phyloP scores from a whole-genome alignment of 1,139 yeast genomes.

The Protomyces macrosporus region DNA sequence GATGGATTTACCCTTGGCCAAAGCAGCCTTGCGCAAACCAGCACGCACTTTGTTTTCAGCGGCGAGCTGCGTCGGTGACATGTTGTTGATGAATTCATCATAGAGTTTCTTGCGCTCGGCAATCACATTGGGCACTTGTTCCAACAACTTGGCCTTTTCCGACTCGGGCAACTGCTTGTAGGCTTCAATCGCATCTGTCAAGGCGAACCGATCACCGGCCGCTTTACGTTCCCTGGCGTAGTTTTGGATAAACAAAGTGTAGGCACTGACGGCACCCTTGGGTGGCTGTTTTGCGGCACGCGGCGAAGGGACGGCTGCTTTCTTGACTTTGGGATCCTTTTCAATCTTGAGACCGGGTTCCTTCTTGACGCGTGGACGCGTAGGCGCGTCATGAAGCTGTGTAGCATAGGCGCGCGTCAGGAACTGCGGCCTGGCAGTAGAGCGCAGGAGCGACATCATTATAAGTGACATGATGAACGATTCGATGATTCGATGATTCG shows the following conservation, averaged over 20 bases:
- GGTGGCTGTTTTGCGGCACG: neutral
- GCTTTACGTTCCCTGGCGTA: constrained; percentile 11
- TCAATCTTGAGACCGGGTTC: neutral
- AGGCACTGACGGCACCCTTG: constrained; percentile 1
- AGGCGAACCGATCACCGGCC: constrained; percentile 8
- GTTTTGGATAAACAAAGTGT: constrained; percentile 16
- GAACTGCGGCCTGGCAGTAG: neutral
- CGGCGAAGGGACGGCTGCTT: neutral
- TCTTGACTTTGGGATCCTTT: neutral
- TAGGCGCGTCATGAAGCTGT: neutral
- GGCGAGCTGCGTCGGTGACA: constrained; percentile 8
- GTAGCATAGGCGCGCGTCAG: neutral
- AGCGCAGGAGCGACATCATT: neutral
- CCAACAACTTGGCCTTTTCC: constrained; percentile 14
- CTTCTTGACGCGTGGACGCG: neutral
- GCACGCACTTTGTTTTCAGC: constrained; percentile 17
- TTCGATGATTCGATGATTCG: neutral
- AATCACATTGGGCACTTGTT: constrained; percentile 10
- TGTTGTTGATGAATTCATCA: constrained; percentile 11
- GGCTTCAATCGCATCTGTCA: constrained; percentile 12
- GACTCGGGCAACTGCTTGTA: constrained; percentile 17
- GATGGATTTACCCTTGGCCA: constrained; percentile 7
- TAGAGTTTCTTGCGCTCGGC: constrained; percentile 16
- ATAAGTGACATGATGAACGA: neutral
- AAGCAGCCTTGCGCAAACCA: constrained; percentile 4